phyloP scores from a whole-genome alignment of 2,329 filamentous ascomycete species.

The Ceratocystis colombiana region DNA sequence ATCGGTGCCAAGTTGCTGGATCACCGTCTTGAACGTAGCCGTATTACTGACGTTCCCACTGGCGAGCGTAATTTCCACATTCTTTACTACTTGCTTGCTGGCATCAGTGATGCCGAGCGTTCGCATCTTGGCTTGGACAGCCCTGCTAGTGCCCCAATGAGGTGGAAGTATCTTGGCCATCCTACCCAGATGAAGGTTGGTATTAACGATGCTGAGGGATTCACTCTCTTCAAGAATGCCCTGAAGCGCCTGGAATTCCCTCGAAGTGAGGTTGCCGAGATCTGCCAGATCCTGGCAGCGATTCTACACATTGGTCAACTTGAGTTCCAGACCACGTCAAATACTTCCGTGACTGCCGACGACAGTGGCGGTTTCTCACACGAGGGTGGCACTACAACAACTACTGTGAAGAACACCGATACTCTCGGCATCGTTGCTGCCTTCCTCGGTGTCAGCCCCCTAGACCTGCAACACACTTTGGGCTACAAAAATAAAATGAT shows the following conservation, averaged over 20 bases:
- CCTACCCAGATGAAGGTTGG: constrained; percentile 95
- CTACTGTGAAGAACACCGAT: constrained; percentile 88
- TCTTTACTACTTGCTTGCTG: constrained; percentile 87
- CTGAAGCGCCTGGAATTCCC: constrained; percentile 90
- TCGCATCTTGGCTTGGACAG: constrained; percentile 61
- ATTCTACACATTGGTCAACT: constrained; percentile 97
- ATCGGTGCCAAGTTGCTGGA: constrained; percentile 92
- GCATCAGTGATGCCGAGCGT: constrained; percentile 85
- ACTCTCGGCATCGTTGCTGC: constrained; percentile 75
- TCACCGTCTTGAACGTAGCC: constrained; percentile 82
- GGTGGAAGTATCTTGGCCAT: constrained; percentile 94
- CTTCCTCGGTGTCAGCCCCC: constrained; percentile 77
- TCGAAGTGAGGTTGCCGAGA: constrained; percentile 84
- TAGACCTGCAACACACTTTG: constrained; percentile 75
- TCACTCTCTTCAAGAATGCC: constrained; percentile 95
- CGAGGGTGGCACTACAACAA: constrained; percentile 78
- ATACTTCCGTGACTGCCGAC: constrained; percentile 68
- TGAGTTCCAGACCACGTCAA: constrained; percentile 75
- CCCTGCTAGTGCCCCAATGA: constrained; percentile 49
- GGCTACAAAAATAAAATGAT: constrained; percentile 97
- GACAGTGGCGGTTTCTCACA: constrained; percentile 95
- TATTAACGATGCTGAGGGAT: constrained; percentile 90
- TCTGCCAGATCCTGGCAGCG: constrained; percentile 85
- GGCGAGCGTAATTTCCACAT: constrained; percentile 95
- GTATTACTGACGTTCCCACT: constrained; percentile 83